A percentile compares a stretch with the other conserved stretches of the same genome.
Conservation (phyloP, 2,329 filamentous ascomycete genomes). For the Ceratocystis huliohia region DNA sequence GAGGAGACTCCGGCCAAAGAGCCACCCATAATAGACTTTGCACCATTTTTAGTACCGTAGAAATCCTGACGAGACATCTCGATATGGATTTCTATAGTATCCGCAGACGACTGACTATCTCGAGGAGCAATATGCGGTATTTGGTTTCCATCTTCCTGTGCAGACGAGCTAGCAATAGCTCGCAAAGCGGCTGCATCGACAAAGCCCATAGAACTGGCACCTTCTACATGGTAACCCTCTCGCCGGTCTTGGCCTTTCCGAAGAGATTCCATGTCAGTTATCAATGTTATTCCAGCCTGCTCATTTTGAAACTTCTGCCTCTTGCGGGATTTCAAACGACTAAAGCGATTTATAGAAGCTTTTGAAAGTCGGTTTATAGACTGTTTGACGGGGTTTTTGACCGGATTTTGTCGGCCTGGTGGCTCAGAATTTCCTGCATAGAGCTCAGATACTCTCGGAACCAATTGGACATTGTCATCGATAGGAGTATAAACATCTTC, state of each 20-base stretch:
- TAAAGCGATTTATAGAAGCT: slow-evolving; percentile 32
- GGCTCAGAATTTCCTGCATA: neutral
- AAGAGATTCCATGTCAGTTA: slow-evolving; percentile 53
- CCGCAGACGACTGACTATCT: slow-evolving; percentile 43
- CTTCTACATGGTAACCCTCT: slow-evolving; percentile 18
- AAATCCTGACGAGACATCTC: slow-evolving; percentile 43
- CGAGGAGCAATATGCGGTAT: slow-evolving; percentile 33
- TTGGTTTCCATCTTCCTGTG: slow-evolving; percentile 32
- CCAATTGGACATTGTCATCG: slow-evolving; percentile 29
- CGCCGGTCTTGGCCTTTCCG: slow-evolving; percentile 25
- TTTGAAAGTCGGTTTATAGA: slow-evolving; percentile 24
- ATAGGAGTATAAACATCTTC: slow-evolving; percentile 28
- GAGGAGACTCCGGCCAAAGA: slow-evolving; percentile 29
- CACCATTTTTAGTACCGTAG: slow-evolving; percentile 28
- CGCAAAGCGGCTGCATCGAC: slow-evolving; percentile 47
- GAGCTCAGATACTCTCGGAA: slow-evolving; percentile 19
- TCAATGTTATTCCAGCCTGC: slow-evolving; percentile 51
- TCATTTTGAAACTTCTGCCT: slow-evolving; percentile 49
- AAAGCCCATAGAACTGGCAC: slow-evolving; percentile 34
- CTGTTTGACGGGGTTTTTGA: neutral
- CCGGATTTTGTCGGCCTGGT: neutral
- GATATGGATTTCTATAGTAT: slow-evolving; percentile 56
- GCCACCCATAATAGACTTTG: slow-evolving; percentile 34
- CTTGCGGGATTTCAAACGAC: slow-evolving; percentile 44
- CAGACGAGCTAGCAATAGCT: slow-evolving; percentile 45